Evolutionary conservation across 2,329 filamentous ascomycete genomes (phyloP).

Genomic region (Elsinoe necatrix): DNA sequence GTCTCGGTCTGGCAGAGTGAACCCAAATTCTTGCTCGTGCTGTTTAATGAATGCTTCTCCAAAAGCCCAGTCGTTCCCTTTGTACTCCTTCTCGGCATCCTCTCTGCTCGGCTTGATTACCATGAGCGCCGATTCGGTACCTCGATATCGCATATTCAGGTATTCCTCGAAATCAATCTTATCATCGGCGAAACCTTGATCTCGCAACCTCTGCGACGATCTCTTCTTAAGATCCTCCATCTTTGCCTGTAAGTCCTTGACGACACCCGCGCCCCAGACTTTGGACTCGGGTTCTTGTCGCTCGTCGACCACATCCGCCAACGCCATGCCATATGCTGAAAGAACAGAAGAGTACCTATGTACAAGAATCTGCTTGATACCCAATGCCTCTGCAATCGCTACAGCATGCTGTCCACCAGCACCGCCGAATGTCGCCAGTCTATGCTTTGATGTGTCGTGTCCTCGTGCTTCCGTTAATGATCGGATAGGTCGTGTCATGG

Average conservation of each 20-base stretch:
- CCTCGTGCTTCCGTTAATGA: constrained; percentile 88
- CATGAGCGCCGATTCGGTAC: constrained; percentile 88
- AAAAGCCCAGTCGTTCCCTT: constrained; percentile 68
- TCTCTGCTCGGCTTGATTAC: constrained; percentile 62
- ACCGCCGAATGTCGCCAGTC: constrained; percentile 86
- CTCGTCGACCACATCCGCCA: constrained; percentile 90
- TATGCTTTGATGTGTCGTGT: constrained; percentile 80
- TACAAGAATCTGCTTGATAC: constrained; percentile 75
- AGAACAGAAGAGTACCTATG: constrained; percentile 83
- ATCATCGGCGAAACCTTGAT: constrained; percentile 69
- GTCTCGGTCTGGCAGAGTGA: constrained; percentile 74
- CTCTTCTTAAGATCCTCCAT: constrained; percentile 74
- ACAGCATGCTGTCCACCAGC: constrained; percentile 87
- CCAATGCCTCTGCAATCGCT: constrained; percentile 77
- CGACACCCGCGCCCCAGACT: constrained; percentile 52
- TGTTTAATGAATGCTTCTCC: constrained; percentile 76
- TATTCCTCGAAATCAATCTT: constrained; percentile 84
- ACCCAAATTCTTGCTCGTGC: constrained; percentile 88
- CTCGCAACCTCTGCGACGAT: constrained; percentile 56
- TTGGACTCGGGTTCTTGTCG: constrained; percentile 66
- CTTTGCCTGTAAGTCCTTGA: constrained; percentile 58
- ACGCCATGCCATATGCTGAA: constrained; percentile 84
- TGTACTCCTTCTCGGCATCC: constrained; percentile 37
- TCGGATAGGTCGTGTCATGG: constrained; percentile 83
- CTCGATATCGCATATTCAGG: constrained; percentile 85